These are phyloP conservation scores for Boletus pseudo-olivaceus DNA, from an alignment of 768 basidiomycete genomes.

Conservation along the genomic window DNA sequence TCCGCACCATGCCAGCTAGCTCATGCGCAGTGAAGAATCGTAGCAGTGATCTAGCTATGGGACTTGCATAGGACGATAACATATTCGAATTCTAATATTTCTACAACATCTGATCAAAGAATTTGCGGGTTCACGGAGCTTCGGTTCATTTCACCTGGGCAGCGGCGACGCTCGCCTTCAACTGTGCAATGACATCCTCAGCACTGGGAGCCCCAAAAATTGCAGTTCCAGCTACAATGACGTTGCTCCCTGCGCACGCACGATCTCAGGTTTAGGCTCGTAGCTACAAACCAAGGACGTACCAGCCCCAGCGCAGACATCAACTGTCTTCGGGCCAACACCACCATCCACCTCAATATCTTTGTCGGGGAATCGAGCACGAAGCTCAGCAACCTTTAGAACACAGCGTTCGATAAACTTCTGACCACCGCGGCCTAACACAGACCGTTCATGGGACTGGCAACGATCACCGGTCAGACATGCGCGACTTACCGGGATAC, in stretches of 20 bases:
- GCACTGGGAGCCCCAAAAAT: constrained; percentile 84
- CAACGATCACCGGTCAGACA: not conserved
- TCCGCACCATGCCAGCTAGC: constrained; percentile 18
- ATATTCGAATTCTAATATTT: constrained; percentile 27
- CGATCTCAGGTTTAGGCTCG: not conserved
- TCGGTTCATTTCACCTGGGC: constrained; percentile 51
- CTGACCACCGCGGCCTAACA: constrained; percentile 84
- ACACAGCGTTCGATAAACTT: constrained; percentile 94
- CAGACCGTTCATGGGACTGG: not conserved
- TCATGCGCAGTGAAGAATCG: constrained; percentile 6
- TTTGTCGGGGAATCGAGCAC: constrained; percentile 85
- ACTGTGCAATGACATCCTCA: constrained; percentile 64
- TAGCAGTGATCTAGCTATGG: constrained; percentile 11
- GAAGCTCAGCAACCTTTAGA: constrained; percentile 88
- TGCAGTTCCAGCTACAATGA: constrained; percentile 96
- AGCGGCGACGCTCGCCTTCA: constrained; percentile 67
- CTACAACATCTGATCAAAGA: not conserved
- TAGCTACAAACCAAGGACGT: constrained; percentile 10
- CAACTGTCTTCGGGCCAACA: constrained; percentile 88
- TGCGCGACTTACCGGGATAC: constrained; percentile 64
- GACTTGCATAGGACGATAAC: constrained; percentile 23
- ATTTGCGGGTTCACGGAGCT: constrained; percentile 1
- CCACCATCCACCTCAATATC: constrained; percentile 99
- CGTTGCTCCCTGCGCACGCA: constrained; percentile 75
- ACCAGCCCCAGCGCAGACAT: constrained; percentile 88